Percentiles rank a stretch among this genome's conserved stretches.
phyloP scores from a whole-genome alignment of 179 eudicot genomes.

The Pouteria campechiana region DNA sequence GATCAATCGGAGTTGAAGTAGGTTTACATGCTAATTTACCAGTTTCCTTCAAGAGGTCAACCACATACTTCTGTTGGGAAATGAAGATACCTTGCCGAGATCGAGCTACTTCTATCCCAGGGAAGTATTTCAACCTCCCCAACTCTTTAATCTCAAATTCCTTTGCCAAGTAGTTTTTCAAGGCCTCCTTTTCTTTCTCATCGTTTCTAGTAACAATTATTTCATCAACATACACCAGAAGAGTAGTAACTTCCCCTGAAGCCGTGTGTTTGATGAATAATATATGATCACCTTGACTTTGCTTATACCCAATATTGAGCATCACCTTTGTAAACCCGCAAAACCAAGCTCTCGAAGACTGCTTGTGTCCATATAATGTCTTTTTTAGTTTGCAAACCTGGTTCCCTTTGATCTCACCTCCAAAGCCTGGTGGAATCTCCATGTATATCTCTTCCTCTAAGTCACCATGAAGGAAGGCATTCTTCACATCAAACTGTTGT shows the following conservation, averaged over 20 bases:
- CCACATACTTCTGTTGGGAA: background rate
- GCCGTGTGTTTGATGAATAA: background rate
- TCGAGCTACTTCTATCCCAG: background rate
- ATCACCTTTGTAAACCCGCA: background rate
- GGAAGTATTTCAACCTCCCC: constrained; percentile 7
- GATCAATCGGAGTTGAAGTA: no score
- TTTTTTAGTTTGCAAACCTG: background rate
- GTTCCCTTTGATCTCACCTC: background rate
- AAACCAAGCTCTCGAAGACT: constrained; percentile 9
- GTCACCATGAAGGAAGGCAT: constrained; percentile 5
- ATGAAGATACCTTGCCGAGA: background rate
- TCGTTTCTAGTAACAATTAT: constrained; percentile 9
- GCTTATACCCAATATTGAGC: background rate
- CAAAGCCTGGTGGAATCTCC: background rate
- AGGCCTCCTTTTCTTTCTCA: background rate
- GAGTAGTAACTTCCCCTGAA: no score
- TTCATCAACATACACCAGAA: constrained; percentile 8
- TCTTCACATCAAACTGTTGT: background rate
- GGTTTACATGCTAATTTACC: no score
- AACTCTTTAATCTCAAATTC: constrained; percentile 4
- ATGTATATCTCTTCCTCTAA: background rate
- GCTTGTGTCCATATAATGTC: constrained; percentile 7
- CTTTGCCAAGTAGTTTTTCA: background rate
- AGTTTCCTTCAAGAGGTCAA: no score
- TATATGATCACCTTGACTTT: background rate